These are phyloP conservation scores for Syncephalastrum racemosum DNA, from an alignment of 371 early-diverging fungal genomes.

Conservation along the genomic window DNA sequence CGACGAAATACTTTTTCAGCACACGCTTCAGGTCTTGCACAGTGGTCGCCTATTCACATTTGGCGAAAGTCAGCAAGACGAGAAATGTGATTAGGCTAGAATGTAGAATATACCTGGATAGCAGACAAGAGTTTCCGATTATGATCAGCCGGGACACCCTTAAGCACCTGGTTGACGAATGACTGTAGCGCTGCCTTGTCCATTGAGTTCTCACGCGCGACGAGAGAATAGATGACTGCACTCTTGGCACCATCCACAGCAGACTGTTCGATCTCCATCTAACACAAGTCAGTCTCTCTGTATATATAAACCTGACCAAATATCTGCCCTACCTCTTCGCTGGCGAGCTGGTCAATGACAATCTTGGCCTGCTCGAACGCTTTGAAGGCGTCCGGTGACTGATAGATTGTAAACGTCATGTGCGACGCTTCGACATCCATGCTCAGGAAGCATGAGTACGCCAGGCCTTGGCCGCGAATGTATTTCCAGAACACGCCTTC, in stretches of 20 bases:
- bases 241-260: conserved; percentile 67
- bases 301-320: background rate
- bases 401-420: conserved; percentile 57
- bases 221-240: conserved; percentile 61
- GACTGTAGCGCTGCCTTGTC: conserved; percentile 59
- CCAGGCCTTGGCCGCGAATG: conserved; percentile 69
- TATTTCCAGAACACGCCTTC: conserved; percentile 70
- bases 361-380: conserved; percentile 61
- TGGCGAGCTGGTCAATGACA: conserved; percentile 54
- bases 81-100: background rate
- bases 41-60: conserved; percentile 38
- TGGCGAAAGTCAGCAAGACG: background rate
- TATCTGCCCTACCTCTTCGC: conserved; percentile 31
- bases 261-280: conserved; percentile 55
- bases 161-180: conserved; percentile 59
- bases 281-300: background rate
- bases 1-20: conserved; percentile 48
- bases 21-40: conserved; percentile 42
- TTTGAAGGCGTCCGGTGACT: conserved; percentile 59
- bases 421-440: conserved; percentile 53
- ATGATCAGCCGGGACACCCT: conserved; percentile 54
- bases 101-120: conserved; percentile 31
- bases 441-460: conserved; percentile 57
- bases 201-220: conserved; percentile 58
- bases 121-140: conserved; percentile 51